These are phyloP conservation scores for Epipyxis sp. DNA, from an alignment of 108 stramenopile genomes.

Conservation along the genomic window DNA sequence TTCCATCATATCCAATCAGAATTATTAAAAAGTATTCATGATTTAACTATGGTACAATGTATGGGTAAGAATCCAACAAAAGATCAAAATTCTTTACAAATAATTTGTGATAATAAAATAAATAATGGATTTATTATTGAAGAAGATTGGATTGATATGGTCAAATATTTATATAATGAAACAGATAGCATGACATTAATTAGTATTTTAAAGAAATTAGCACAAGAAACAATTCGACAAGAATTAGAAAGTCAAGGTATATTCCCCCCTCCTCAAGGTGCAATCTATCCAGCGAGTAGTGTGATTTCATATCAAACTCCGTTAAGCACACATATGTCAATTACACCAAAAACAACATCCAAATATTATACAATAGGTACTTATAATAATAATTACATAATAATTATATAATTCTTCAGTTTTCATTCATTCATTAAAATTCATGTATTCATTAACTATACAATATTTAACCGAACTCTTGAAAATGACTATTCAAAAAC, in stretches of 20 bases:
- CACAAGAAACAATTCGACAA: background rate
- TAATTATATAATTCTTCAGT: too few relatives aligned
- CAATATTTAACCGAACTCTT: too few relatives aligned
- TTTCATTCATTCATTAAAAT: too few relatives aligned
- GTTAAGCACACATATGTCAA: background rate
- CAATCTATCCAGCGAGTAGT: too few relatives aligned
- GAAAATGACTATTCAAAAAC: too few relatives aligned
- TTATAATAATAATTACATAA: too few relatives aligned
- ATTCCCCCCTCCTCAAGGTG: background rate
- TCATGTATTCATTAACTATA: too few relatives aligned
- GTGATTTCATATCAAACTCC: background rate
- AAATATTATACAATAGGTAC: too few relatives aligned
- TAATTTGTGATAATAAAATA: background rate
- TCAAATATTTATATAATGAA: slow-evolving; percentile 41
- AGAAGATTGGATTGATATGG: slow-evolving; percentile 38
- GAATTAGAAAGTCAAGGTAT: background rate
- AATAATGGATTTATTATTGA: background rate
- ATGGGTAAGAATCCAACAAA: slow-evolving; percentile 35
- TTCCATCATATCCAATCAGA: slow-evolving; percentile 38
- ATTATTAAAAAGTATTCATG: slow-evolving; percentile 30
- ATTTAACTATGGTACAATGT: slow-evolving; percentile 37
- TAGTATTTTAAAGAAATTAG: background rate
- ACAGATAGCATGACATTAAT: background rate
- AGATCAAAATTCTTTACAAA: slow-evolving; percentile 4
- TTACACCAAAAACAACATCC: too few relatives aligned